Evolutionary conservation across 164 flowering plant genomes (phyloP), one percentile per base, ranked within the genome.

Genomic region (Dillenia suffruticosa): DNA sequence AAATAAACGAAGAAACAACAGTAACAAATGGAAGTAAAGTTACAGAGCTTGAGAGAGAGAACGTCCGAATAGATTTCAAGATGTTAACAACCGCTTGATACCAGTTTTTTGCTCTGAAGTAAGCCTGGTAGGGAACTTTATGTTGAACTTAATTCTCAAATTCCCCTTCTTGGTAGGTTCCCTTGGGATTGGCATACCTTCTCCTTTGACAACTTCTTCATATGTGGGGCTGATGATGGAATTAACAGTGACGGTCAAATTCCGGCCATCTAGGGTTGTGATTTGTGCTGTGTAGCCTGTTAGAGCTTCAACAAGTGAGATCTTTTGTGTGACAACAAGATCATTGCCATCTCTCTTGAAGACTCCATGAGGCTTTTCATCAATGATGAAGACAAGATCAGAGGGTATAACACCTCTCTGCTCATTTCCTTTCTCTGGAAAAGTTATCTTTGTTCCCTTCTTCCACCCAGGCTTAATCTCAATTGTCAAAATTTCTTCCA

Each of bases 391-490:
- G 43, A 92, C 79, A 43, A 92, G 82, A 55, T 92, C 96, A 4
- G 98, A 59, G 13, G 98, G 95, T 66, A 89, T 80, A 57, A 84
- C 59, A 49, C 90, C 86, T 24, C 85, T 73, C 52, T 82, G 87
- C 69, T 85, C 91, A 58, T 92, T 86, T 61, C 97, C 97, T 57
- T 87, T 89, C 71, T 87, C 90, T 44, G 93, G 93, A 58, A 92
- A 92, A 22, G 98, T 92, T 68, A 92, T 89, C 68, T 92, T 92
- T n/a, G 98, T 92, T 9, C 98, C 98, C 62, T 88, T 92, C 69
- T 92, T 92, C 98, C 96, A 92, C 24, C 98, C 98, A 9, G 96
- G 88, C 78, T 83, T 88, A 61, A 92, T 83, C 70, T 83, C 91
- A 51, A 92, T 89, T 1, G 91, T 76, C 56, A 92, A 76, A 57